Evolutionary conservation across 1,139 yeast species (phyloP).

Genomic region (Saccharomyces hybrid): DNA sequence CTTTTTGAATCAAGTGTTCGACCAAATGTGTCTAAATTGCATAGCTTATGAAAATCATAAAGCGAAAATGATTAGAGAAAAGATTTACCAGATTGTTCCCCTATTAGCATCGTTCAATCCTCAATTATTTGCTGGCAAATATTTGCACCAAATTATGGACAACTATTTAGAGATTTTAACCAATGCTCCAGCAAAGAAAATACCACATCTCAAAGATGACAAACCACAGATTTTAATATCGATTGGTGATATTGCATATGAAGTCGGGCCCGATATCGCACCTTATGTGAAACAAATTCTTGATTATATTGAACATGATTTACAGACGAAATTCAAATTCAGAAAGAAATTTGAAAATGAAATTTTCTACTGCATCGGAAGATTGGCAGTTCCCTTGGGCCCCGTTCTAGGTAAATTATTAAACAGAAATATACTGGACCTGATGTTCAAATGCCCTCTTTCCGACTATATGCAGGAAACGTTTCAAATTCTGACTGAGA

Average conservation of each 20-base stretch:
- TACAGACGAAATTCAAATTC: constrained; percentile 57
- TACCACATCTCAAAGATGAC: constrained; percentile 34
- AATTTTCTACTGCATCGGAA: constrained; percentile 81
- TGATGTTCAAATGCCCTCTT: constrained; percentile 75
- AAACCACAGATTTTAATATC: constrained; percentile 71
- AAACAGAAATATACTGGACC: constrained; percentile 70
- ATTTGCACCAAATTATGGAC: constrained; percentile 70
- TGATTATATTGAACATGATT: constrained; percentile 75
- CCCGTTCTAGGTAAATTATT: constrained; percentile 90
- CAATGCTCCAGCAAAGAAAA: constrained; percentile 17
- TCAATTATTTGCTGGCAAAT: constrained; percentile 66
- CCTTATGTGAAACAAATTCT: constrained; percentile 83
- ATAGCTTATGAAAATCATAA: constrained; percentile 72
- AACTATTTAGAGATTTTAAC: constrained; percentile 67
- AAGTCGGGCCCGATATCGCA: constrained; percentile 80
- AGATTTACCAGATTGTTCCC: constrained; percentile 76
- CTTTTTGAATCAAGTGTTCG: constrained; percentile 64
- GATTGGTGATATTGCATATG: constrained; percentile 76
- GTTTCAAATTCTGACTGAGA: constrained; percentile 53
- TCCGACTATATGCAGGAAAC: constrained; percentile 76
- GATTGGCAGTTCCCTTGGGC: constrained; percentile 81
- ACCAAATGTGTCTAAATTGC: constrained; percentile 74
- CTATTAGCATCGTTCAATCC: constrained; percentile 74
- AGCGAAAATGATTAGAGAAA: constrained; percentile 66
- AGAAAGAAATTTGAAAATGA: constrained; percentile 79